These are phyloP conservation scores for Megacollybia marginata DNA, from an alignment of 768 basidiomycete genomes.

Conservation along the genomic window DNA sequence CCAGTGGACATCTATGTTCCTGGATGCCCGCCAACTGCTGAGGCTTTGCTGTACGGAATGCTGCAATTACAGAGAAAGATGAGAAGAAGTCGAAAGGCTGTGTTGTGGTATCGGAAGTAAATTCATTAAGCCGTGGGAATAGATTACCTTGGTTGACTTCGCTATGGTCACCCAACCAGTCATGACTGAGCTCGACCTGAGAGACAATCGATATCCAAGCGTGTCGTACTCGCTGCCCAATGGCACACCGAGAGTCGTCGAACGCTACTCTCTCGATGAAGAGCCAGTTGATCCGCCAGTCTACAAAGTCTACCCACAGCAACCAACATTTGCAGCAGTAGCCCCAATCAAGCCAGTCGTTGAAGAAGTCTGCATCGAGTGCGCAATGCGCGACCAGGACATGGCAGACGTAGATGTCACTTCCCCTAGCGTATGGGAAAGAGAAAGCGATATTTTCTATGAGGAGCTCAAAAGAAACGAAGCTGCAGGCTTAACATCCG, in stretches of 20 bases:
- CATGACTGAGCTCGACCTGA: constrained; percentile 54
- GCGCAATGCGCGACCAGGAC: constrained; percentile 97
- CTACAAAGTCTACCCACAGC: constrained; percentile 62
- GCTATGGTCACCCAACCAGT: constrained; percentile 33
- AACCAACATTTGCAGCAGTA: constrained; percentile 61
- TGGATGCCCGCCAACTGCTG: constrained; percentile 92
- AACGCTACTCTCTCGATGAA: constrained; percentile 46
- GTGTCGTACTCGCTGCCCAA: constrained; percentile 37
- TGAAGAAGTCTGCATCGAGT: constrained; percentile 91
- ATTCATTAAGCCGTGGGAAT: neutral
- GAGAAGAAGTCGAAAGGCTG: constrained; percentile 78
- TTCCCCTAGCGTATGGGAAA: constrained; percentile 82
- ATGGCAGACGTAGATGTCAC: constrained; percentile 94
- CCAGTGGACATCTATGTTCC: constrained; percentile 99
- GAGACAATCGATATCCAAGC: constrained; percentile 48
- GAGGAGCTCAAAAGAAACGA: constrained; percentile 73
- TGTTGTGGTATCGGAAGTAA: constrained; percentile 76
- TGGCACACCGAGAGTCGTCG: constrained; percentile 36
- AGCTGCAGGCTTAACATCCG: constrained; percentile 62
- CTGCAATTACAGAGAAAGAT: constrained; percentile 96
- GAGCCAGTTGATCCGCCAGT: constrained; percentile 52
- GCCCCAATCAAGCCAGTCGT: constrained; percentile 56
- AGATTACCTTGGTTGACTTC: neutral
- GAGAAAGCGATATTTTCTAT: constrained; percentile 78
- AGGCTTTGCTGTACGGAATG: constrained; percentile 95